phyloP scores from a whole-genome alignment of 2,329 filamentous ascomycete species.

The Neoarthrinium moseri region DNA sequence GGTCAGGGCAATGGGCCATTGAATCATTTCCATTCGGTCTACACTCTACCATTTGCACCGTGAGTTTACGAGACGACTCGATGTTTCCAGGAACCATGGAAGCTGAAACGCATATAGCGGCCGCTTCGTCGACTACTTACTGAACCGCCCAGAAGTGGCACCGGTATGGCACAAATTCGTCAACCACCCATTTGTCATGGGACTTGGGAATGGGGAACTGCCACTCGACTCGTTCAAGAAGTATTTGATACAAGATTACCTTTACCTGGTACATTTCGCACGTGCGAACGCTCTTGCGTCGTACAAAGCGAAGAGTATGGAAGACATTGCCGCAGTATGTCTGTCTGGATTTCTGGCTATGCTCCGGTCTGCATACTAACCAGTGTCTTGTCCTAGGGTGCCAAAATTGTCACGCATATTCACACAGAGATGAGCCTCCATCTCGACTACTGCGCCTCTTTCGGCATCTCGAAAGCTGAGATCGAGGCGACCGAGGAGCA shows the following conservation, averaged over 20 bases:
- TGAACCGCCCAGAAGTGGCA: slow-evolving; percentile 73
- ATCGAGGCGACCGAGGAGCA: slow-evolving; percentile 74
- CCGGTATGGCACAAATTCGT: slow-evolving; percentile 73
- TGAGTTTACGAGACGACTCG: slow-evolving; percentile 28
- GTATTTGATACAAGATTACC: slow-evolving; percentile 89
- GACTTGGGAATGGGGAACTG: slow-evolving; percentile 72
- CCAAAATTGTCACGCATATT: slow-evolving; percentile 73
- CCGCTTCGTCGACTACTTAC: slow-evolving; percentile 79
- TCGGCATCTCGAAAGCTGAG: slow-evolving; percentile 72
- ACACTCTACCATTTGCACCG: slow-evolving; percentile 67
- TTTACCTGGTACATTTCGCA: slow-evolving; percentile 89
- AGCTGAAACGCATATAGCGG: too few relatives aligned
- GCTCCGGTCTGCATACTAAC: not conserved
- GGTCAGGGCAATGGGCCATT: slow-evolving; percentile 71
- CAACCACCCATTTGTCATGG: slow-evolving; percentile 78
- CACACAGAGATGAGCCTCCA: slow-evolving; percentile 79
- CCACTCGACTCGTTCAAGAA: slow-evolving; percentile 77
- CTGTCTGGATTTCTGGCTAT: too few relatives aligned
- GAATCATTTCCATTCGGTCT: slow-evolving; percentile 75
- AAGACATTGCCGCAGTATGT: slow-evolving; percentile 69
- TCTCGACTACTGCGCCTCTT: slow-evolving; percentile 76
- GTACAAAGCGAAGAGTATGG: slow-evolving; percentile 77
- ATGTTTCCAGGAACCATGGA: not conserved
- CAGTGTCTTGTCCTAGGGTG: slow-evolving; percentile 42
- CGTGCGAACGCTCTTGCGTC: slow-evolving; percentile 81